A percentile compares a stretch with the other conserved stretches of the same genome.
Evolutionary conservation across 78 protist species (phyloP).

Genomic region (Dictyostelium intermedium): DNA sequence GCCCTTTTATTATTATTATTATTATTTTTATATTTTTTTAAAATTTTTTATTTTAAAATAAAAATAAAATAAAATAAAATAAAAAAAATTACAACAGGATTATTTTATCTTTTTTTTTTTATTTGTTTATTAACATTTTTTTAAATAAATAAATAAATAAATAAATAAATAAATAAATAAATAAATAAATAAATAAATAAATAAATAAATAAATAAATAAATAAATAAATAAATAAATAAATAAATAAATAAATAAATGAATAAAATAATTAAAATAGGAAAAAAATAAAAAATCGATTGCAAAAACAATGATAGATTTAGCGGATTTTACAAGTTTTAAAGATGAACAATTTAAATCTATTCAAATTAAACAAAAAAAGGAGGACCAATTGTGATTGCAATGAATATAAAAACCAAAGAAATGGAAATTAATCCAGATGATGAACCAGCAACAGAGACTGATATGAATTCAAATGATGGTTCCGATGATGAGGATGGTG

Average conservation of each 20-base stretch:
- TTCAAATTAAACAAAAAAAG: slow-evolving; percentile 60
- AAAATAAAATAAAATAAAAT: too few relatives aligned
- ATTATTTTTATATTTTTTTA: too few relatives aligned
- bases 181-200: not conserved
- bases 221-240: too few relatives aligned
- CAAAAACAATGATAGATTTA: slow-evolving; percentile 49
- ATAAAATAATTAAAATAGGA: not conserved
- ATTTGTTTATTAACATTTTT: not conserved
- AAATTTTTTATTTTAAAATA: too few relatives aligned
- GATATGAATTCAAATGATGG: slow-evolving; percentile 70
- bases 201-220: too few relatives aligned
- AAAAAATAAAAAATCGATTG: slow-evolving; percentile 50
- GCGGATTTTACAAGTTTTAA: slow-evolving; percentile 48
- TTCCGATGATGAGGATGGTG: slow-evolving; percentile 71
- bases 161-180: too few relatives aligned
- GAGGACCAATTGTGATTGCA: slow-evolving; percentile 16
- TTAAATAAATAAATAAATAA: too few relatives aligned
- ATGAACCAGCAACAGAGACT: slow-evolving; percentile 69
- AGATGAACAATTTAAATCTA: slow-evolving; percentile 38
- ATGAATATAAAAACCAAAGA: slow-evolving; percentile 36
- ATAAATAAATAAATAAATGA: not conserved
- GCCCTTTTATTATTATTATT: too few relatives aligned
- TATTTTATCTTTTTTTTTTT: not conserved
- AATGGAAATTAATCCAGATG: slow-evolving; percentile 41
- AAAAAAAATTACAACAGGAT: not conserved